A percentile compares a stretch with the other conserved stretches of the same genome.
Evolutionary conservation across 495 filamentous ascomycete species (phyloP).

Genomic region (Xylaria curta): DNA sequence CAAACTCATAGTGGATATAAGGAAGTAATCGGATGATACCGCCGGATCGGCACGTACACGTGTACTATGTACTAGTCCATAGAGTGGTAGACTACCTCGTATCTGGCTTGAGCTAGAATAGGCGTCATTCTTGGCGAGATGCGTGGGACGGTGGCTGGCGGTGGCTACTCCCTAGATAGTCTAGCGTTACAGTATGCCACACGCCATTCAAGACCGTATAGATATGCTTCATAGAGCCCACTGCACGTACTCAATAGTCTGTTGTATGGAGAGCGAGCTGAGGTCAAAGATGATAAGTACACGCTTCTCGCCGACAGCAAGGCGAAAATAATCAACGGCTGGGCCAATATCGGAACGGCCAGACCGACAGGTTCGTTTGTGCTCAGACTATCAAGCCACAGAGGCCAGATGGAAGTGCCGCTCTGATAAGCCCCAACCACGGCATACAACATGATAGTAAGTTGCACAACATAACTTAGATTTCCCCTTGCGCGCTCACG

Average conservation of each 20-base stretch:
- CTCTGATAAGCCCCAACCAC: neutral
- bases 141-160: constrained; percentile 17
- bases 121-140: constrained; percentile 23
- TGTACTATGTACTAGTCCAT: neutral
- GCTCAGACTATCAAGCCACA: constrained; percentile 13
- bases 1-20: neutral
- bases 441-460: neutral
- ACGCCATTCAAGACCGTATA: neutral
- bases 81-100: constrained; percentile 14
- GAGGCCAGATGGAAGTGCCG: neutral
- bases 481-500: neutral
- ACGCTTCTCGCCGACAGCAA: neutral
- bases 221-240: constrained; percentile 4
- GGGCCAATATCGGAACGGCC: constrained; percentile 15
- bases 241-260: constrained; percentile 15
- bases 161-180: constrained; percentile 20
- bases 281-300: neutral
- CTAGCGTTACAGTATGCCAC: constrained; percentile 10
- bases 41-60: constrained; percentile 25
- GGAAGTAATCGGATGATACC: constrained; percentile 1
- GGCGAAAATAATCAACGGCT: constrained; percentile 6
- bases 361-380: constrained; percentile 1
- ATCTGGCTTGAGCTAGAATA: constrained; percentile 16
- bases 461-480: neutral
- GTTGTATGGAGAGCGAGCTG: neutral